These are phyloP conservation scores for Penicillium subrubescens DNA, from an alignment of 495 filamentous ascomycete species.

Conservation along the genomic window DNA sequence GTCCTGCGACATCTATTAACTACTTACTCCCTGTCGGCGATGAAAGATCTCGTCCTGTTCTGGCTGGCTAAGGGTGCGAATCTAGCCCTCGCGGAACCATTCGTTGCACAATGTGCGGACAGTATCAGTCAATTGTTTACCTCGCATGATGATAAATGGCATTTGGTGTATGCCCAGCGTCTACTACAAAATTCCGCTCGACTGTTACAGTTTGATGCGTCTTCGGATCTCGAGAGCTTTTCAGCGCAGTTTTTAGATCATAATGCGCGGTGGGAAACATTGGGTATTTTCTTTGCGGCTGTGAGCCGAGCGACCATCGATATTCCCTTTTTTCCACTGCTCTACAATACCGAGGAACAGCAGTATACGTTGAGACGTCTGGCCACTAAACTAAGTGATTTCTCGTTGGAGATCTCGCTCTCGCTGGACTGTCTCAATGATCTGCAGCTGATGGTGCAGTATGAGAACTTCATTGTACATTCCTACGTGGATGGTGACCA, in stretches of 20 bases:
- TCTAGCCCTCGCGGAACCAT: conserved; percentile 37
- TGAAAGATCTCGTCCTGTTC: conserved; percentile 35
- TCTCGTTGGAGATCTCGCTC: conserved; percentile 39
- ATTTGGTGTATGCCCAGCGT: conserved; percentile 32
- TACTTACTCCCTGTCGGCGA: conserved; percentile 24
- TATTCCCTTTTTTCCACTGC: conserved; percentile 32
- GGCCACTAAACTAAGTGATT: conserved; percentile 33
- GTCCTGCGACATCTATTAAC: conserved; percentile 28
- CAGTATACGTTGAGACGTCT: conserved; percentile 33
- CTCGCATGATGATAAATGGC: conserved; percentile 31
- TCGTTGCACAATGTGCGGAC: conserved; percentile 32
- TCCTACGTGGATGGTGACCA: conserved; percentile 49
- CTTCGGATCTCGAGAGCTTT: conserved; percentile 29
- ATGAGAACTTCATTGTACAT: conserved; percentile 50
- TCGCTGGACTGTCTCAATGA: conserved; percentile 49
- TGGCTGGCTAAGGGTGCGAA: conserved; percentile 41
- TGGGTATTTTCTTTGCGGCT: conserved; percentile 43
- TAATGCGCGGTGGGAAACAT: conserved; percentile 45
- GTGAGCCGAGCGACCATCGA: conserved; percentile 42
- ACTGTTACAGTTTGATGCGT: conserved; percentile 27
- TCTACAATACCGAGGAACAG: conserved; percentile 33
- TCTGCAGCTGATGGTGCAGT: conserved; percentile 46
- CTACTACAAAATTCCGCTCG: conserved; percentile 39
- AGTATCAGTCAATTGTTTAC: conserved; percentile 31
- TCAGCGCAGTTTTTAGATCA: conserved; percentile 35